These are phyloP conservation scores for Lipomyces kockii DNA, from an alignment of 805 yeast species.

Conservation along the genomic window DNA sequence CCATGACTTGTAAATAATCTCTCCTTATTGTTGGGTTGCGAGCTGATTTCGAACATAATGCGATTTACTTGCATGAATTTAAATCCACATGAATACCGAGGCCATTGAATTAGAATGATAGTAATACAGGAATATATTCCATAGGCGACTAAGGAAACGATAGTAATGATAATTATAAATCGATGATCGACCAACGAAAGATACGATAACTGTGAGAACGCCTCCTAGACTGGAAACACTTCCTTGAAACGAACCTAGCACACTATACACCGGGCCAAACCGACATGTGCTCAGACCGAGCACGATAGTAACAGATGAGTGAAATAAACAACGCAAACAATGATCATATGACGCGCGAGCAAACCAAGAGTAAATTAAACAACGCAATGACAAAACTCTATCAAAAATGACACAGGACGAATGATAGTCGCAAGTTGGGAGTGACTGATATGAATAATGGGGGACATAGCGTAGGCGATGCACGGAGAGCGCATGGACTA, in stretches of 20 bases:
- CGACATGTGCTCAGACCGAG: not conserved
- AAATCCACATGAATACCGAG: not conserved
- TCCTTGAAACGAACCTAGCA: not conserved
- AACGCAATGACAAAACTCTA: conserved; percentile 9
- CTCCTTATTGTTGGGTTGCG: not conserved
- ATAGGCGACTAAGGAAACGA: conserved; percentile 4
- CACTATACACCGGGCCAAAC: conserved; percentile 5
- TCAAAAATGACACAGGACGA: not conserved
- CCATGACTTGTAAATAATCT: not conserved
- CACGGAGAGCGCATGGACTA: conserved; percentile 17
- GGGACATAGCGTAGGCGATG: not conserved
- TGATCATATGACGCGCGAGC: not conserved
- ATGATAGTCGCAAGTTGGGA: not conserved
- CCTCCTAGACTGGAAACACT: conserved; percentile 3
- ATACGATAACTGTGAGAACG: conserved; percentile 7
- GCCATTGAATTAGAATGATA: not conserved
- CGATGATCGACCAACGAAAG: not conserved
- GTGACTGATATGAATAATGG: not conserved
- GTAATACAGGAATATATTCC: conserved; percentile 7
- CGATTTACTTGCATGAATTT: not conserved
- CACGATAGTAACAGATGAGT: not conserved
- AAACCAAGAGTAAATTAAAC: not conserved
- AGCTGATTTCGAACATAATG: not conserved
- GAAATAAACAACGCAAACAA: conserved; percentile 9
- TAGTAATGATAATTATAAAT: not conserved